A percentile compares a stretch with the other conserved stretches of the same genome.
Evolutionary conservation across 2,329 filamentous ascomycete genomes (phyloP).

Genomic region (Cytospora schulzeri): DNA sequence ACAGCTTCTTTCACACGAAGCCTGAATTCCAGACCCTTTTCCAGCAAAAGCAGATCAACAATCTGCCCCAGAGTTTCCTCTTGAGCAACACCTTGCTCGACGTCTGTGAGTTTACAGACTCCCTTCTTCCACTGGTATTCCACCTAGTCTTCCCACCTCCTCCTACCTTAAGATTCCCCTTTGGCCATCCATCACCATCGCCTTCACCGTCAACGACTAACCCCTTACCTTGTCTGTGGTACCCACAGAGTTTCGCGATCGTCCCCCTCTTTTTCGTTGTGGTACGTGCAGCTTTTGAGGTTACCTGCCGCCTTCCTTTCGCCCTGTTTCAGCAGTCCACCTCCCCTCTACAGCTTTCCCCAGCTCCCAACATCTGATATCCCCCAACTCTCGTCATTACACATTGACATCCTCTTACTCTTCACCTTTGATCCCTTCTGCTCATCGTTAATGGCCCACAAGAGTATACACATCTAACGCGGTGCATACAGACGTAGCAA

Average conservation of each 20-base stretch:
- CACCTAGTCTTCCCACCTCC: background rate
- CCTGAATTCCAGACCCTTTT: conserved; percentile 10
- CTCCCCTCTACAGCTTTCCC: conserved; percentile 19
- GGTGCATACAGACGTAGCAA: conserved; percentile 28
- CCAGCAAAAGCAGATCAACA: conserved; percentile 13
- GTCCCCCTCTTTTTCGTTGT: conserved; percentile 15
- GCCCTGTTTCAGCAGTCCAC: conserved; percentile 24
- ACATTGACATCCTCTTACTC: background rate
- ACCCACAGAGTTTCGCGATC: conserved; percentile 10
- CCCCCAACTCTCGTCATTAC: conserved; percentile 5
- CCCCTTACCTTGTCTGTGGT: conserved; percentile 14
- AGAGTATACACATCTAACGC: conserved; percentile 16
- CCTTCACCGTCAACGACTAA: conserved; percentile 18
- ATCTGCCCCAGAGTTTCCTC: background rate
- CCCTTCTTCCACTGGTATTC: background rate
- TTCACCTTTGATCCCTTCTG: background rate
- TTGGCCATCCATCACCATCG: conserved; percentile 16
- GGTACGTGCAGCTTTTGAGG: conserved; percentile 13
- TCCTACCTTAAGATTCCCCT: conserved; percentile 7
- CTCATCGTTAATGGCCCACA: background rate
- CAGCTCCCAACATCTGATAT: conserved; percentile 14
- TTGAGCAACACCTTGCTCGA: conserved; percentile 1
- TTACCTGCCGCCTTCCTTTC: conserved; percentile 10
- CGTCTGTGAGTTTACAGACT: conserved; percentile 1
- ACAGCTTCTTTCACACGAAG: conserved; percentile 20